Base-by-base conservation (phyloP, 2,329 filamentous ascomycete species). In the Fusarium vanettenii region DNA sequence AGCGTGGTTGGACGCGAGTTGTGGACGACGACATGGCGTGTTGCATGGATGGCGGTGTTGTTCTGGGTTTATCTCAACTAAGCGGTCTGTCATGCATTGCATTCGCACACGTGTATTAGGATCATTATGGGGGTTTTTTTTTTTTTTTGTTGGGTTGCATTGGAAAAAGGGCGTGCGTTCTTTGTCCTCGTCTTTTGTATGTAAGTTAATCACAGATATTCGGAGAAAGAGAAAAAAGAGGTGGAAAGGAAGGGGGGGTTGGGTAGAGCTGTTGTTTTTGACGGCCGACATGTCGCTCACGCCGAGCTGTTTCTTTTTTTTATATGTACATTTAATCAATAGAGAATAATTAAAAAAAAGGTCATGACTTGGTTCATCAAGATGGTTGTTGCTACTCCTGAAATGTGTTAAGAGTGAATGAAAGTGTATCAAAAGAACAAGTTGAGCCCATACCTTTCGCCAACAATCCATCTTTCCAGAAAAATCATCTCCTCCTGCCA, bases 1-100 rank as follows among this genome's bases (percentile, higher is more conserved):
- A 80, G 81, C 2, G 80, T 90, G 6, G 87, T 93, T 7, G 80
- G 85, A 35, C 85, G 86, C 29, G 93, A 96, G 81, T 83, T 95
- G 41, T 87, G 87, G 82, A 88, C 86, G 10, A 92, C 89, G 52
- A 77, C 92, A 20, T 91, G 89, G 84, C 86, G 89, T 57, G 91
- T 95, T 5, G 86, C 86, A 7, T 90, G 89, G 87, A 88, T 93
- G 81, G 90, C 90, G 22, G 81, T 92, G 52, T 74, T 85, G 16
- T 91, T 91, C 81, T 97, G 93, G 86, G 86, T 86, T 33, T 94
- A 91, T 84, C 83, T 96, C 76, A 86, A 92, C 66, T 90, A 89
- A 84, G 87, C n/a, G 52, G 31, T 31, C 29, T 31, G 25, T 56
- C 52, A 57, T 57, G 52, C 20, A 33, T 29, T 29, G 43, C 20